Percentiles rank a stretch among this genome's conserved stretches.
These are phyloP conservation scores for Grifola frondosa DNA, from an alignment of 1,284 basidiomycete genomes.

Conservation along the genomic window DNA sequence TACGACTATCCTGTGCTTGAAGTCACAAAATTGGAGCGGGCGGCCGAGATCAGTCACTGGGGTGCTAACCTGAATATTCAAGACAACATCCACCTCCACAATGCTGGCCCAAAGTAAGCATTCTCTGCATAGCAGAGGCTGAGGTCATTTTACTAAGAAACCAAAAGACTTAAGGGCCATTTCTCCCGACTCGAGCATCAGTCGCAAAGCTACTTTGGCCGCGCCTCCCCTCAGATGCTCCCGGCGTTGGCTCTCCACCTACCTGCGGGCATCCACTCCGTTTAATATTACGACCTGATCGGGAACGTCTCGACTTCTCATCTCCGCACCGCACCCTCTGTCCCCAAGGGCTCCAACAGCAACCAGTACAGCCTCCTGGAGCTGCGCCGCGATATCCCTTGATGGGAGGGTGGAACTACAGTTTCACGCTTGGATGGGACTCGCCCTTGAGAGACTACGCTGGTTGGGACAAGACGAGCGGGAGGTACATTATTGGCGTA, in stretches of 20 bases:
- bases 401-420: constrained; percentile 97
- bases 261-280: constrained; percentile 76
- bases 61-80: constrained; percentile 92
- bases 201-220: constrained; percentile 66
- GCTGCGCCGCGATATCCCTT: constrained; percentile 87
- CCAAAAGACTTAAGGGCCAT: constrained; percentile 83
- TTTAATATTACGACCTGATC: constrained; percentile 88
- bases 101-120: constrained; percentile 84
- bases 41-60: constrained; percentile 96
- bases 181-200: constrained; percentile 94
- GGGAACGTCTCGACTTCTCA: constrained; percentile 97
- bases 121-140: neutral
- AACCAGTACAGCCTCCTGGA: constrained; percentile 71
- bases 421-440: constrained; percentile 93
- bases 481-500: constrained; percentile 74
- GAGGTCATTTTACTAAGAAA: neutral
- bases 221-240: constrained; percentile 68
- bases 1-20: constrained; percentile 81
- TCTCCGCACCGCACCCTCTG: constrained; percentile 68
- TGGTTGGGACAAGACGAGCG: constrained; percentile 56
- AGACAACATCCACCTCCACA: constrained; percentile 83
- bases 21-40: constrained; percentile 69
- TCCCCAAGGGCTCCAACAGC: constrained; percentile 52
- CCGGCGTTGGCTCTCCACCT: constrained; percentile 72
- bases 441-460: constrained; percentile 76